These are phyloP conservation scores for Lentinula boryana DNA, from an alignment of 768 basidiomycete genomes.

Conservation along the genomic window DNA sequence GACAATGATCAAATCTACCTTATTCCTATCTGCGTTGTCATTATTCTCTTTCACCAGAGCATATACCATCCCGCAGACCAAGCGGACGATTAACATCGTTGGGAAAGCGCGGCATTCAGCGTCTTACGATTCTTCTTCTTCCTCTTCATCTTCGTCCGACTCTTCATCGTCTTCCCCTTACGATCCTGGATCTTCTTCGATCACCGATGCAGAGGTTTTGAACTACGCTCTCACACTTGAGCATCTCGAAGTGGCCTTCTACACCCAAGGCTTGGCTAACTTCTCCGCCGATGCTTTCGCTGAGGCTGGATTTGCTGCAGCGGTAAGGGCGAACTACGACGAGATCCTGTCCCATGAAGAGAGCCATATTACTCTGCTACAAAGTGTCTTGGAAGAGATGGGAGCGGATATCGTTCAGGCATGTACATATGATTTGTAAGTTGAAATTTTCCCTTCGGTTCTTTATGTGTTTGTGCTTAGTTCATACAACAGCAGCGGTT, in stretches of 20 bases:
- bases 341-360: conserved; percentile 52
- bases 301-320: conserved; percentile 41
- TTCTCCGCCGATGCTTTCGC: conserved; percentile 41
- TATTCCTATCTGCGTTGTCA: conserved; percentile 19
- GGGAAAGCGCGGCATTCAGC: not conserved
- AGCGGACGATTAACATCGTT: not conserved
- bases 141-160: conserved; percentile 13
- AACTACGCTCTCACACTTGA: conserved; percentile 46
- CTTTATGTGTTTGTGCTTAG: not conserved
- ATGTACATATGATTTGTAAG: conserved; percentile 59
- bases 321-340: conserved; percentile 43
- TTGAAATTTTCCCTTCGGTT: not conserved
- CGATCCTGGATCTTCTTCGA: conserved; percentile 49
- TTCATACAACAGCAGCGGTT: conserved; percentile 24
- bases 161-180: conserved; percentile 13
- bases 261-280: conserved; percentile 34
- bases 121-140: conserved; percentile 7
- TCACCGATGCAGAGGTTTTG: conserved; percentile 21
- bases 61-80: not conserved
- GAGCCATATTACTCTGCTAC: conserved; percentile 48
- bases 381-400: conserved; percentile 36
- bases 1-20: conserved; percentile 29
- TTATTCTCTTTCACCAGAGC: conserved; percentile 5
- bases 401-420: conserved; percentile 34
- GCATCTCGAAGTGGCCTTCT: conserved; percentile 42